phyloP scores from a whole-genome alignment of 345 rosid genomes.

The Aegle marmelos region DNA sequence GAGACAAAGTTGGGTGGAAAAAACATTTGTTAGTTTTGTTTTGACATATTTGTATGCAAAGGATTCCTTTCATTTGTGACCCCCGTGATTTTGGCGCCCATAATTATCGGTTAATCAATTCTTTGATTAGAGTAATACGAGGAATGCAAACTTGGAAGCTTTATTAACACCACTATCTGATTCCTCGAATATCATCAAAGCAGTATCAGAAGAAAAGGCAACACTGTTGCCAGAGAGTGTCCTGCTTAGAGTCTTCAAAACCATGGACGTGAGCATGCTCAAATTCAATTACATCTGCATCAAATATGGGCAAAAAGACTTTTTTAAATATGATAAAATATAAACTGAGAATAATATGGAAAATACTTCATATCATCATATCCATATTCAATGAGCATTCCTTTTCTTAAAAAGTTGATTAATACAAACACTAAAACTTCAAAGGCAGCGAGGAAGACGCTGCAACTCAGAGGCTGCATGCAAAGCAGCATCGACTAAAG shows the following conservation, averaged over 20 bases:
- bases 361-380: not conserved
- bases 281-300: not conserved
- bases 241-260: not conserved
- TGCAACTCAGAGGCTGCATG: constrained; percentile 64
- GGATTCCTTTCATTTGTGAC: constrained; percentile 10
- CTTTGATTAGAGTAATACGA: too few species aligned
- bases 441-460: constrained; percentile 66
- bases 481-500: constrained; percentile 55
- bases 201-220: not conserved
- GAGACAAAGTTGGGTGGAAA: constrained; percentile 28
- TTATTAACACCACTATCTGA: not conserved
- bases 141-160: not conserved
- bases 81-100: constrained; percentile 27
- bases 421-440: constrained; percentile 21
- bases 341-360: not conserved
- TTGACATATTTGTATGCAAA: constrained; percentile 22
- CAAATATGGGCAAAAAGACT: not conserved
- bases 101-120: constrained; percentile 9
- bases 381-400: too few species aligned
- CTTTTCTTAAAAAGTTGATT: too few species aligned
- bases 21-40: constrained; percentile 15
- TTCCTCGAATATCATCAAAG: not conserved
- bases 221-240: not conserved
- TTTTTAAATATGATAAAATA: not conserved
- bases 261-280: not conserved